Evolutionary conservation across 2,329 filamentous ascomycete genomes (phyloP).

Genomic region (Fusarium incarnatum): DNA sequence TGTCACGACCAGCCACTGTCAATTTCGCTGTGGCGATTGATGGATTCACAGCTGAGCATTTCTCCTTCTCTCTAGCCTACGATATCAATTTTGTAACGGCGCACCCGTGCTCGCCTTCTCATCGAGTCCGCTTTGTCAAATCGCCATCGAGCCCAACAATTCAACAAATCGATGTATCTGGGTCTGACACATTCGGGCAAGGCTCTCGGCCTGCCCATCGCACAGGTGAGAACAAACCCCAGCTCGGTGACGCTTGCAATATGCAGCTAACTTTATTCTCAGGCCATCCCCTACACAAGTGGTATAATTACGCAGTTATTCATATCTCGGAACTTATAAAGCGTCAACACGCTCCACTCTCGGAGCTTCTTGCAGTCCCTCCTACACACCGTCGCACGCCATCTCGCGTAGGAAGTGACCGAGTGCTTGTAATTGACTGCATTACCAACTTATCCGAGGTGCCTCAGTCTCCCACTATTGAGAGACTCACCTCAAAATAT

Average conservation of each 20-base stretch:
- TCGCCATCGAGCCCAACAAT: slow-evolving; percentile 70
- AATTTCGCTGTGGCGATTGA: slow-evolving; percentile 53
- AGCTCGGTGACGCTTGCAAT: background rate
- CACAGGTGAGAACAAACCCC: slow-evolving; percentile 55
- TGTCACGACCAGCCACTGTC: slow-evolving; percentile 52
- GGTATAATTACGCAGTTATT: slow-evolving; percentile 69
- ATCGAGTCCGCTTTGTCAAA: slow-evolving; percentile 67
- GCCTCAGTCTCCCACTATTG: slow-evolving; percentile 61
- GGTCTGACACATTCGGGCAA: slow-evolving; percentile 57
- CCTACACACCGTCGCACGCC: slow-evolving; percentile 48
- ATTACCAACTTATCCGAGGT: slow-evolving; percentile 64
- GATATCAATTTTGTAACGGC: slow-evolving; percentile 75
- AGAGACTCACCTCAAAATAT: slow-evolving; percentile 50
- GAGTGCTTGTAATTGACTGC: slow-evolving; percentile 72
- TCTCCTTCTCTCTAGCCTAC: slow-evolving; percentile 62
- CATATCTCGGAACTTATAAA: slow-evolving; percentile 68
- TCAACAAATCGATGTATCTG: slow-evolving; percentile 66
- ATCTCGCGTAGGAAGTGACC: slow-evolving; percentile 45
- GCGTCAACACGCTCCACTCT: slow-evolving; percentile 59
- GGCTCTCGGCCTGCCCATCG: slow-evolving; percentile 60
- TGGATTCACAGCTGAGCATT: slow-evolving; percentile 55
- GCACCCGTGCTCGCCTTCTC: slow-evolving; percentile 71
- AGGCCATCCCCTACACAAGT: slow-evolving; percentile 74
- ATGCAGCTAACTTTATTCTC: slow-evolving; percentile 24
- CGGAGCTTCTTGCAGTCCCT: slow-evolving; percentile 58